Percentiles rank a stretch among this genome's conserved stretches.
Conservation (phyloP, 1,284 basidiomycete genomes). For the Bondarzewia mesenterica region DNA sequence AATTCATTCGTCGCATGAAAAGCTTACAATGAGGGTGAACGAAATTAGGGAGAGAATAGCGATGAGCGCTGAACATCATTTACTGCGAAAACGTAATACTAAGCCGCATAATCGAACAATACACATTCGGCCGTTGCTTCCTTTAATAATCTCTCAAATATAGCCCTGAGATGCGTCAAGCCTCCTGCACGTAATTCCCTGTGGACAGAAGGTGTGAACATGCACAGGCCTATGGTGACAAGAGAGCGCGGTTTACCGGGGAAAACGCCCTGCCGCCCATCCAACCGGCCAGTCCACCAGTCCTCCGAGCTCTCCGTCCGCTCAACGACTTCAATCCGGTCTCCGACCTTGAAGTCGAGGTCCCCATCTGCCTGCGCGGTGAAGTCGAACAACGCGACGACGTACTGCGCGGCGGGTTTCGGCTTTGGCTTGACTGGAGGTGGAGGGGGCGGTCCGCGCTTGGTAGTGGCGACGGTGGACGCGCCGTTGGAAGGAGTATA, state of each 20-base stretch:
- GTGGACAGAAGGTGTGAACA: not conserved
- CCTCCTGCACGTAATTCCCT: conserved; percentile 32
- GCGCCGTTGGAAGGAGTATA: conserved; percentile 38
- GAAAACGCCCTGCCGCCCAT: conserved; percentile 87
- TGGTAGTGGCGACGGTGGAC: conserved; percentile 40
- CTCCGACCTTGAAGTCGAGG: conserved; percentile 86
- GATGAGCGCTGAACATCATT: too few species aligned
- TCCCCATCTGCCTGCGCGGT: conserved; percentile 91
- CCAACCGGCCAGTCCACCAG: conserved; percentile 95
- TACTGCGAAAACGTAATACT: too few species aligned
- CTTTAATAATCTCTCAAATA: too few species aligned
- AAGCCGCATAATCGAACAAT: too few species aligned
- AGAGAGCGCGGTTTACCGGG: conserved; percentile 58
- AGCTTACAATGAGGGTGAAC: too few species aligned
- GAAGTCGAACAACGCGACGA: conserved; percentile 95
- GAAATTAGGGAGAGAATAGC: too few species aligned
- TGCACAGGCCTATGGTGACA: not conserved
- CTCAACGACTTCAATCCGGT: conserved; percentile 89
- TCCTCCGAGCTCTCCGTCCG: conserved; percentile 82
- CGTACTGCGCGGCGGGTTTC: conserved; percentile 62
- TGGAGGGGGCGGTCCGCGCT: conserved; percentile 83
- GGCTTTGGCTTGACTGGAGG: conserved; percentile 77
- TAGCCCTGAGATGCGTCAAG: conserved; percentile 4
- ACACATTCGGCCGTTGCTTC: too few species aligned
- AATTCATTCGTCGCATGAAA: too few species aligned